phyloP scores from a whole-genome alignment of 495 filamentous ascomycete genomes.

The Cetradonia linearis region DNA sequence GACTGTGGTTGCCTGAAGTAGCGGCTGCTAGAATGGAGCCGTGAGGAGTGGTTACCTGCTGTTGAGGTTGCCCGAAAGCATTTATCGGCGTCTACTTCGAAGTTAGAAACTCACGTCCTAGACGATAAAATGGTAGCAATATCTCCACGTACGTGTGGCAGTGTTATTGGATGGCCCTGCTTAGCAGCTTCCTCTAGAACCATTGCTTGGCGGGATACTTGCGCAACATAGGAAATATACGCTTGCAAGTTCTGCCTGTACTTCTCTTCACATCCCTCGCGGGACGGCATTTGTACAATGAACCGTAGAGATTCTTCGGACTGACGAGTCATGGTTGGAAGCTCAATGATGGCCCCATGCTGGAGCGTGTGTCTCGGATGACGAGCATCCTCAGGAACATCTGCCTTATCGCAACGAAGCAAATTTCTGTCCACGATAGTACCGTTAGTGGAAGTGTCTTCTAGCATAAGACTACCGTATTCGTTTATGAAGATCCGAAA shows the following conservation, averaged over 20 bases:
- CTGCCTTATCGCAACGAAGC: constrained; percentile 40
- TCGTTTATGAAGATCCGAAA: constrained; percentile 83
- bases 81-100: background rate
- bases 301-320: constrained; percentile 54
- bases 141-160: constrained; percentile 1
- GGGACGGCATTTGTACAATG: constrained; percentile 70
- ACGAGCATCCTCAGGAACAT: constrained; percentile 28
- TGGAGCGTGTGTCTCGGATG: constrained; percentile 47
- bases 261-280: constrained; percentile 47
- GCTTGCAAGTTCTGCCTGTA: constrained; percentile 50
- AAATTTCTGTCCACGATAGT: constrained; percentile 67
- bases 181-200: constrained; percentile 5
- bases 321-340: constrained; percentile 44
- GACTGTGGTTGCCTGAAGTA: constrained; percentile 32
- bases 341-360: constrained; percentile 60
- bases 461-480: constrained; percentile 72
- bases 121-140: background rate
- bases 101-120: background rate
- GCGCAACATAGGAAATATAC: constrained; percentile 36
- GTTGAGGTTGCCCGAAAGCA: background rate
- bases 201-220: constrained; percentile 22
- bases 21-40: constrained; percentile 19
- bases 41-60: constrained; percentile 1
- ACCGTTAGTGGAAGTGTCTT: constrained; percentile 87
- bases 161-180: background rate